Evolutionary conservation across 345 rosid species (phyloP), one percentile per base, ranked within the genome.

Genomic region (Bruguiera sexangula): DNA sequence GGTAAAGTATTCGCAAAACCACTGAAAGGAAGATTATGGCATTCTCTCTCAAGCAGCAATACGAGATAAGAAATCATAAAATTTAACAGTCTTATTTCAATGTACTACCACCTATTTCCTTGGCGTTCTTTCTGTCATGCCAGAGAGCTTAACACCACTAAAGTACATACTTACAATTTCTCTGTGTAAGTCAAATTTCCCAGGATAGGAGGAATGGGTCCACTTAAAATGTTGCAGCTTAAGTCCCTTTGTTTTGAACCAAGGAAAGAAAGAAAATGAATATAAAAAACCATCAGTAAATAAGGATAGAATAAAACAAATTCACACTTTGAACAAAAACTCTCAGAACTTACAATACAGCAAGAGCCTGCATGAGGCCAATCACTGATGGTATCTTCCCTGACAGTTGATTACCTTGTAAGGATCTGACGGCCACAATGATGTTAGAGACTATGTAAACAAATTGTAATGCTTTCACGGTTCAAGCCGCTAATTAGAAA

Each of bases 321-420:
- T 68, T 29, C 2, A 0, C 13, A 16, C 1, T 32, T 15, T n/a
- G 3, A 4, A 10, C 3, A 22, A 37, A 56, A 60, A 8, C 18
- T 34, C 62, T 66, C 46, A 51, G 72, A 56, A 80, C 99, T 87
- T 83, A 95, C 99, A 95, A 66, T 22, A 95, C 99, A 70, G 99
- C 97, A 74, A 95, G 99, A 27, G 99, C 99, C 79, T 95, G 99
- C 99, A 95, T 95, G 26, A 95, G 86, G 75, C 99, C 99, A 59
- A 95, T 86, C 63, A 95, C 99, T 15, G 91, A 84, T n/a, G 99
- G 99, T 57, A 95, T 92, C 79, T 82, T 76, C 62, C 99, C 99
- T 10, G 84, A 82, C 7, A 95, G 84, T 71, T 30, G 87, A 81
- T 95, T 95, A 59, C 91, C 92, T 90, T 95, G 97, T 84, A 95